Evolutionary conservation across 2,329 filamentous ascomycete genomes (phyloP).

Genomic region (Fusarium odoratissimum): DNA sequence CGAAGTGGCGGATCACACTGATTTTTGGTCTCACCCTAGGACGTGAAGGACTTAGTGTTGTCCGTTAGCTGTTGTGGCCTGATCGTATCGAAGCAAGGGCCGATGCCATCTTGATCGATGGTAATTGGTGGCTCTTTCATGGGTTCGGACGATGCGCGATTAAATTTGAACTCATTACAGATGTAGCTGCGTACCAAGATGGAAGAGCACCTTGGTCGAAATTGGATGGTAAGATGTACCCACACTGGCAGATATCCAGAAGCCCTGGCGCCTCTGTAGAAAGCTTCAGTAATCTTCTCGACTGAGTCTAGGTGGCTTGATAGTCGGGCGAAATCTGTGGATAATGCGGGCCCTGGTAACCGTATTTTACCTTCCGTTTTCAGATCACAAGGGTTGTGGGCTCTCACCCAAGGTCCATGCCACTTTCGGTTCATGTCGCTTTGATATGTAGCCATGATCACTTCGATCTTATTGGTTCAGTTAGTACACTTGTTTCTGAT

Average conservation of each 20-base stretch:
- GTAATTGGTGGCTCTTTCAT: not conserved
- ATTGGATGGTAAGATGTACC: not conserved
- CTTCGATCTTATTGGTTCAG: not conserved
- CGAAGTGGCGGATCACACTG: rapidly evolving
- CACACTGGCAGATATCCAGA: not conserved
- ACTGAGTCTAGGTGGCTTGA: too few relatives aligned
- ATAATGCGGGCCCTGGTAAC: not conserved
- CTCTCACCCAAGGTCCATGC: not conserved
- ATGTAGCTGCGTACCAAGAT: rapidly evolving
- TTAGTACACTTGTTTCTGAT: not conserved
- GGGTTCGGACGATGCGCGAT: not conserved
- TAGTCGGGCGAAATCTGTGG: not conserved
- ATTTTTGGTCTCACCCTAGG: not conserved
- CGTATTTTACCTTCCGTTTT: rapidly evolving
- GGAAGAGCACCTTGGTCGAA: rapidly evolving
- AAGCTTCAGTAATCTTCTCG: not conserved
- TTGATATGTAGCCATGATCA: not conserved
- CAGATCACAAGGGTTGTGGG: not conserved
- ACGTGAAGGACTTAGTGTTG: not conserved
- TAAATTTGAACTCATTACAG: not conserved
- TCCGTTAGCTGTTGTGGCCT: not conserved
- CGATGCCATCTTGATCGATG: too few relatives aligned
- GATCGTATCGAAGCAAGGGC: not conserved
- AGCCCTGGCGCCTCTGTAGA: not conserved
- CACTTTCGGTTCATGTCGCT: rapidly evolving